phyloP scores from a whole-genome alignment of 768 basidiomycete species.

The Tylopilus rubrobrunneus region DNA sequence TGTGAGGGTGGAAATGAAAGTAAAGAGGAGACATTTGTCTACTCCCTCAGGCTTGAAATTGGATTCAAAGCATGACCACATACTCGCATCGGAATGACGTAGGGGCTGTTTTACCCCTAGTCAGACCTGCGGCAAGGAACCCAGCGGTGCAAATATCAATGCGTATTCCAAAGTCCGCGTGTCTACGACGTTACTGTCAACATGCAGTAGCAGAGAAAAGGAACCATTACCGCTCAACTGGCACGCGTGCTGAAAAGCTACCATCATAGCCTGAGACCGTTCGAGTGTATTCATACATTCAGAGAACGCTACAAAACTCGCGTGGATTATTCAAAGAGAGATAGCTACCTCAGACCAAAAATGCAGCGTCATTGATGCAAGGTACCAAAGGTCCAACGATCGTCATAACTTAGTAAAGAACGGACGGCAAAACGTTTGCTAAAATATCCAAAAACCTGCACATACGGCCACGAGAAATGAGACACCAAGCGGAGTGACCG shows the following conservation, averaged over 20 bases:
- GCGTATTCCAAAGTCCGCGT: too few species aligned
- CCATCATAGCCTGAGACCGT: not conserved
- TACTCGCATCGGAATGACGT: too few species aligned
- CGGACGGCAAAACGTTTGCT: not conserved
- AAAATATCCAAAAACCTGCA: slow-evolving; percentile 16
- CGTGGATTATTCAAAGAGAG: not conserved
- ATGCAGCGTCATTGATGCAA: not conserved
- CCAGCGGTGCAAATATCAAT: too few species aligned
- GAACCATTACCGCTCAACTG: too few species aligned
- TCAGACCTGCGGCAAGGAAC: too few species aligned
- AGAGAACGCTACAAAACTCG: not conserved
- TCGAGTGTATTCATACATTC: not conserved
- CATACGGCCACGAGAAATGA: slow-evolving; percentile 12
- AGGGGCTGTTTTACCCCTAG: too few species aligned
- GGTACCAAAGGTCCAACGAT: not conserved
- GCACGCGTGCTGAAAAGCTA: not conserved
- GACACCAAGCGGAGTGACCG: slow-evolving; percentile 9
- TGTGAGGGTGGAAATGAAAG: not conserved
- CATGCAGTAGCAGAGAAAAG: too few species aligned
- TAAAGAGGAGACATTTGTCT: not conserved
- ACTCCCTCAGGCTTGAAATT: not conserved
- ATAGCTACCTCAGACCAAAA: not conserved
- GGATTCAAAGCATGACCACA: too few species aligned
- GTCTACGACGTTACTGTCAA: too few species aligned
- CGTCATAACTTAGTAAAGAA: not conserved